These are phyloP conservation scores for Leucosporidium scottii DNA, from an alignment of 768 basidiomycete species.

Conservation along the genomic window DNA sequence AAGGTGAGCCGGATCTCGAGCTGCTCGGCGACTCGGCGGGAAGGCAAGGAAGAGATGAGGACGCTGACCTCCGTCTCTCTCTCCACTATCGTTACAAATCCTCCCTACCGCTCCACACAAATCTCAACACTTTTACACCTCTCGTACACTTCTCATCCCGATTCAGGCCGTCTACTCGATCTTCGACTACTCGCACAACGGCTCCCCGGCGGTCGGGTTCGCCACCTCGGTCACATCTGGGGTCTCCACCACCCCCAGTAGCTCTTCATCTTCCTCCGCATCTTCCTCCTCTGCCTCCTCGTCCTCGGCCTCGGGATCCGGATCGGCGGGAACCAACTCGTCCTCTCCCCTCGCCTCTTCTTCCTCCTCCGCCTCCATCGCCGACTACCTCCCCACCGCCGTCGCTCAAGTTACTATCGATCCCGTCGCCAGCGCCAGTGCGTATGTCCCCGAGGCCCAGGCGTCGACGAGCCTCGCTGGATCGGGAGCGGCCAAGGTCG, in stretches of 20 bases:
- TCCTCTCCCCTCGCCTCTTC: neutral
- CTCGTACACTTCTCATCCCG: neutral
- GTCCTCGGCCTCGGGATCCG: neutral
- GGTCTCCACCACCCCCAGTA: neutral
- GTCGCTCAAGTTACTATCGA: too few relatives aligned
- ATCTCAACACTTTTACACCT: neutral
- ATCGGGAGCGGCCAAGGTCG: too few relatives aligned
- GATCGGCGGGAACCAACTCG: too few relatives aligned
- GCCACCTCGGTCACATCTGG: constrained; percentile 23
- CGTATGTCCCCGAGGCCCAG: too few relatives aligned
- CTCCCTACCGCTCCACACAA: too few relatives aligned
- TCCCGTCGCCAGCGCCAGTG: too few relatives aligned
- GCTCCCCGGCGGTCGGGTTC: constrained; percentile 32
- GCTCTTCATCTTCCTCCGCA: neutral
- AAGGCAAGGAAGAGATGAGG: too few relatives aligned
- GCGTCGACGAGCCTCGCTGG: too few relatives aligned
- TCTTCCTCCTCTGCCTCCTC: constrained; percentile 1
- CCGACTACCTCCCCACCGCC: too few relatives aligned
- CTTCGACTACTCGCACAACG: constrained; percentile 30
- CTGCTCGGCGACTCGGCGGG: constrained; percentile 3
- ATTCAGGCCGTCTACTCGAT: constrained; percentile 23
- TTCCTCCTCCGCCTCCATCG: too few relatives aligned
- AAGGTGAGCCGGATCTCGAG: neutral
- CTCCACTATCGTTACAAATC: too few relatives aligned
- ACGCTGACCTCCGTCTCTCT: too few relatives aligned